phyloP scores from a whole-genome alignment of 1,139 yeast species.

The Yamadazyma blattariae region DNA sequence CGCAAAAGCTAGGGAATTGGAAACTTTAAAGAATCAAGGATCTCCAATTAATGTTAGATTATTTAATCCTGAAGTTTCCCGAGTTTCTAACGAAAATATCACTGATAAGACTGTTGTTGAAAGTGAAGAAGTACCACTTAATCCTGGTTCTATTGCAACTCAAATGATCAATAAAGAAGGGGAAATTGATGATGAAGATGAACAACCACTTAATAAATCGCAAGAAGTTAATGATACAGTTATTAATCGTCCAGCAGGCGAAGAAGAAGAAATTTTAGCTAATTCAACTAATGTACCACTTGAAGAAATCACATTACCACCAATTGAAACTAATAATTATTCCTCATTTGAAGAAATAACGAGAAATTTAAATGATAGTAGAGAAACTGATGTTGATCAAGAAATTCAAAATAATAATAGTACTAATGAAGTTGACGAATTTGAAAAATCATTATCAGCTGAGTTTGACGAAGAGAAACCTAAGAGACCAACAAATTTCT shows the following conservation, averaged over 20 bases:
- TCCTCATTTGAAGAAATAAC: conserved; percentile 41
- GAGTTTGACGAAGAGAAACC: conserved; percentile 34
- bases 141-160: background rate
- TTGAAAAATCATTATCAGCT: conserved; percentile 43
- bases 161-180: background rate
- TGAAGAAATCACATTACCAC: conserved; percentile 37
- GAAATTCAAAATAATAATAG: too few species aligned
- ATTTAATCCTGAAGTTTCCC: background rate
- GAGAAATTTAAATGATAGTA: conserved; percentile 18
- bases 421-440: conserved; percentile 20
- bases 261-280: conserved; percentile 23
- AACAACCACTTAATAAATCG: background rate
- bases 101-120: background rate
- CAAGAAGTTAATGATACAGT: conserved; percentile 6
- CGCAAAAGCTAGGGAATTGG: conserved; percentile 10
- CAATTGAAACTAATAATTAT: conserved; percentile 27
- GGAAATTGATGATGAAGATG: background rate
- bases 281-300: conserved; percentile 46
- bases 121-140: background rate
- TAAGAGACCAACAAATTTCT: conserved; percentile 24
- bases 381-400: conserved; percentile 16
- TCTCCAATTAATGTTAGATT: background rate
- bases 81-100: background rate
- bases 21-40: background rate
- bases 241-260: conserved; percentile 6